These are phyloP conservation scores for Cryphonectria naterciae DNA, from an alignment of 2,329 filamentous ascomycete genomes.

Conservation along the genomic window DNA sequence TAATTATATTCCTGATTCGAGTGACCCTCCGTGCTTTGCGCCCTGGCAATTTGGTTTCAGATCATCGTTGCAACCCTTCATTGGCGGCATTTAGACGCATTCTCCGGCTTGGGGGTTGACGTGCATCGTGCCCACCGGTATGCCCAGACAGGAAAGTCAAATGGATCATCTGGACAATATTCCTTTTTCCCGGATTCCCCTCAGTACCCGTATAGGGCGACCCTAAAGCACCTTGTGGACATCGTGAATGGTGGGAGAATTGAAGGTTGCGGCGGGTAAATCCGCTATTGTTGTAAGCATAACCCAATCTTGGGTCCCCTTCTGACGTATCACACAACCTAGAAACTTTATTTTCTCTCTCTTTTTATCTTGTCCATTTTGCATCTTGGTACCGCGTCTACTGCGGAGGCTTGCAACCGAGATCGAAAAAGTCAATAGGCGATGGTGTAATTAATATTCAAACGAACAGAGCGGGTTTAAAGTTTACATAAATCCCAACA, in stretches of 20 bases:
- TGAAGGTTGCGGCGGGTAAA: not conserved
- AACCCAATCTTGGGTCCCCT: not conserved
- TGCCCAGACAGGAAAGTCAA: not conserved
- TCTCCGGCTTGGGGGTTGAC: not conserved
- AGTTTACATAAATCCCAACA: not conserved
- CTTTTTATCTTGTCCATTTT: not conserved
- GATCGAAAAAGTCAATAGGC: not conserved
- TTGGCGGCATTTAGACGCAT: slow-evolving; percentile 1
- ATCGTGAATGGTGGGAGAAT: slow-evolving; percentile 12
- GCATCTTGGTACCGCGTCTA: not conserved
- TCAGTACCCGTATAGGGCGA: not conserved
- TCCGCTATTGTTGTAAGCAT: not conserved
- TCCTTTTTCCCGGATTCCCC: not conserved
- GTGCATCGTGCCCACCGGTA: not conserved
- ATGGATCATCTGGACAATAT: not conserved
- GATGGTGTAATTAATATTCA: not conserved
- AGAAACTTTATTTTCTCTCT: not conserved
- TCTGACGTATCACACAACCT: not conserved
- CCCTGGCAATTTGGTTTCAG: not conserved
- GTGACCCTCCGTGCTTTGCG: not conserved
- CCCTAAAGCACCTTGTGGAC: not conserved
- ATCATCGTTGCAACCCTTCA: not conserved
- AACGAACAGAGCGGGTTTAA: not conserved
- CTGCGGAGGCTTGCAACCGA: not conserved
- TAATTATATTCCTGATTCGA: not conserved